Conservation (phyloP, 257 asterid genomes). For the Fraxinus americana region DNA sequence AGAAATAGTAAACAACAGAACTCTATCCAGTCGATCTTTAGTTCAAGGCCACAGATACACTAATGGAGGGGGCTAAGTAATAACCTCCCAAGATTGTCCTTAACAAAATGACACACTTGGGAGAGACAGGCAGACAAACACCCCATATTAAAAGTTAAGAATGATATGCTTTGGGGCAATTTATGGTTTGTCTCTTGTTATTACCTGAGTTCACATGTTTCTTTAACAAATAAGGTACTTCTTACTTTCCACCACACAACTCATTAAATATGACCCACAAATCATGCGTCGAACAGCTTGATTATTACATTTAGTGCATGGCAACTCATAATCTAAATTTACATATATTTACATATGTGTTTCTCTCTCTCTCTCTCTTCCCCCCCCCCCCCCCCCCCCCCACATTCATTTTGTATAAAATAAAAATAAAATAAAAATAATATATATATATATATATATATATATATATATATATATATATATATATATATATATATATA, state of each 20-base stretch:
- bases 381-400: too few relatives aligned
- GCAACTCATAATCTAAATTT: constrained; percentile 24
- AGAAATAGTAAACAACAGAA: neutral
- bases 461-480: too few relatives aligned
- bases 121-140: neutral
- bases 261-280: constrained; percentile 50
- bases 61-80: neutral
- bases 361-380: neutral
- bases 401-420: too few relatives aligned
- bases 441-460: too few relatives aligned
- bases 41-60: neutral
- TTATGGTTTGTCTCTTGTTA: neutral
- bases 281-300: constrained; percentile 54
- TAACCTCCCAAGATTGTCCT: neutral
- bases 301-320: constrained; percentile 45
- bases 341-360: neutral
- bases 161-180: constrained; percentile 4
- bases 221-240: constrained; percentile 6
- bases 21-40: neutral
- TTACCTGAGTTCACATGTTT: constrained; percentile 1
- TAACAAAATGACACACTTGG: neutral
- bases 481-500: too few relatives aligned
- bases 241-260: constrained; percentile 50
- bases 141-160: neutral
- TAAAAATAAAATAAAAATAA: too few relatives aligned